These are phyloP conservation scores for Fusarium nurragi DNA, from an alignment of 2,329 filamentous ascomycete genomes.

Conservation along the genomic window DNA sequence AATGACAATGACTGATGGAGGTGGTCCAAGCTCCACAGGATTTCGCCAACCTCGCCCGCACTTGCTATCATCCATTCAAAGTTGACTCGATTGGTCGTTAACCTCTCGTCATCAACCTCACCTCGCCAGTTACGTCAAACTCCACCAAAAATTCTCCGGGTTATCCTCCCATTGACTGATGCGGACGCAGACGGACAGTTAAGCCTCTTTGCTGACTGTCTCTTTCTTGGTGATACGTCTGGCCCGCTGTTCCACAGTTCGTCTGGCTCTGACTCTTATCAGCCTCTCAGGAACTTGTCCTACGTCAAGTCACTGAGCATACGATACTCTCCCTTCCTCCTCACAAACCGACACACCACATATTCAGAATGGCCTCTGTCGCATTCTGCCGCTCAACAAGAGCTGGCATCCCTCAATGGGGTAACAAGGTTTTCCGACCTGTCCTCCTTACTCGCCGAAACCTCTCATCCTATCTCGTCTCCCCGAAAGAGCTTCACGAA, in stretches of 20 bases:
- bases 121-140: slow-evolving; percentile 11
- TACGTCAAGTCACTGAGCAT: slow-evolving; percentile 32
- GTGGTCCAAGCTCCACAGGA: slow-evolving; percentile 44
- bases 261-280: slow-evolving; percentile 35
- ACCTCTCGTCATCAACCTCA: slow-evolving; percentile 39
- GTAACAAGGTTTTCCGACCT: slow-evolving; percentile 47
- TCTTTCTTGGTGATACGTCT: slow-evolving; percentile 7
- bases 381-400: slow-evolving; percentile 56
- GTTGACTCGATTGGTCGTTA: slow-evolving; percentile 36
- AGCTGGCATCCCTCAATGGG: slow-evolving; percentile 52
- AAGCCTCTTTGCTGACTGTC: slow-evolving; percentile 35
- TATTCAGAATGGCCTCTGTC: slow-evolving; percentile 54
- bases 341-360: slow-evolving; percentile 15
- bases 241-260: slow-evolving; percentile 2
- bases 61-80: slow-evolving; percentile 39
- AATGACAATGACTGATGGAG: slow-evolving; percentile 28
- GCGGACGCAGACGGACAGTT: slow-evolving; percentile 38
- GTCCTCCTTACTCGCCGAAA: slow-evolving; percentile 44
- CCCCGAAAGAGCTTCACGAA: slow-evolving; percentile 81
- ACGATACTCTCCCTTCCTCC: slow-evolving; percentile 14
- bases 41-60: slow-evolving; percentile 43
- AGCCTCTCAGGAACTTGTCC: slow-evolving; percentile 32
- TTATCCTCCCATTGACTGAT: slow-evolving; percentile 34
- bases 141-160: slow-evolving; percentile 10
- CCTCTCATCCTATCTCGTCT: slow-evolving; percentile 86